These are phyloP conservation scores for Arthromyces matolae DNA, from an alignment of 768 basidiomycete genomes.

Conservation along the genomic window DNA sequence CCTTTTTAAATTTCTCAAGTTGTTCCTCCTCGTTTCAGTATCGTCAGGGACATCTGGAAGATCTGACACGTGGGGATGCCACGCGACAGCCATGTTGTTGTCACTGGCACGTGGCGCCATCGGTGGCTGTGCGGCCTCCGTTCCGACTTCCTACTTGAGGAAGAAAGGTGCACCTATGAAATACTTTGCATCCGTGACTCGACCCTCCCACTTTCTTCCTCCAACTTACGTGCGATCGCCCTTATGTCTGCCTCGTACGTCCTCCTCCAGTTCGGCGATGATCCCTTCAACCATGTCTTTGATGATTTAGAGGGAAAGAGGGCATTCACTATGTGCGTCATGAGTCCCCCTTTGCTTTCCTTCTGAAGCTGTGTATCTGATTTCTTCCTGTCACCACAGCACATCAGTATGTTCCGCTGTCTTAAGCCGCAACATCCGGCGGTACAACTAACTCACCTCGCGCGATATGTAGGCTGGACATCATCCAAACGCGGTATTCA, in stretches of 20 bases:
- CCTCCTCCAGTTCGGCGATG: conserved; percentile 62
- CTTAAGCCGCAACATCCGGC: neutral
- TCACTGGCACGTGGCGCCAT: conserved; percentile 26
- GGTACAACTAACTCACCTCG: neutral
- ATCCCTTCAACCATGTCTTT: conserved; percentile 58
- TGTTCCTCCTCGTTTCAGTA: conserved; percentile 8
- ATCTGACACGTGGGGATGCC: conserved; percentile 35
- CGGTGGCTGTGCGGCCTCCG: conserved; percentile 31
- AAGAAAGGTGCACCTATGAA: conserved; percentile 14
- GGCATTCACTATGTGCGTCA: conserved; percentile 67
- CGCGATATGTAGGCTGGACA: conserved; percentile 41
- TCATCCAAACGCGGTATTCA: conserved; percentile 59
- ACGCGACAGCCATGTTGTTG: conserved; percentile 20
- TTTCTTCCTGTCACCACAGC: conserved; percentile 8
- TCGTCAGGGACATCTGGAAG: conserved; percentile 11
- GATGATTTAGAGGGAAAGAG: conserved; percentile 59
- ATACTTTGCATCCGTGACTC: conserved; percentile 17
- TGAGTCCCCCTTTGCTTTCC: neutral
- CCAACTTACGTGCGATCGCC: conserved; percentile 1
- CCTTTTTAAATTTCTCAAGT: neutral
- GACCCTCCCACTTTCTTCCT: conserved; percentile 17
- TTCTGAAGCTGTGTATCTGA: conserved; percentile 14
- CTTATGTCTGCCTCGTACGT: conserved; percentile 32
- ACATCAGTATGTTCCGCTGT: conserved; percentile 7
- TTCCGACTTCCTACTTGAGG: conserved; percentile 31